Percentiles rank a stretch among this genome's conserved stretches.
These are phyloP conservation scores for Lachnellula hyalina DNA, from an alignment of 2,329 filamentous ascomycete genomes.

Conservation along the genomic window DNA sequence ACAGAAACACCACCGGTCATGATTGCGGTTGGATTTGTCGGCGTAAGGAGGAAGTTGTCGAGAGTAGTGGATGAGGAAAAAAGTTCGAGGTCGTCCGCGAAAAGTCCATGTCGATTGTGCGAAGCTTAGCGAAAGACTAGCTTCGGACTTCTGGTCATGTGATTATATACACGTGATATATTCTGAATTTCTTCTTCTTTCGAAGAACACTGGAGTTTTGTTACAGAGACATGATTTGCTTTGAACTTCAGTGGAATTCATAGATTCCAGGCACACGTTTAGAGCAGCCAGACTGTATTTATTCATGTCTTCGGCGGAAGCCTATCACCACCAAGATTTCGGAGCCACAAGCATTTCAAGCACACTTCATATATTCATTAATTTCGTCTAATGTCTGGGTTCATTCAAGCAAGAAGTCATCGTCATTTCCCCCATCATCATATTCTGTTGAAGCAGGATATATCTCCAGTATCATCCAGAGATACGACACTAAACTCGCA, in stretches of 20 bases:
- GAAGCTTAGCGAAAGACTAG: not conserved
- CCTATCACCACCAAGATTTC: not conserved
- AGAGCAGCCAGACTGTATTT: too few species aligned
- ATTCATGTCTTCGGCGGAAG: too few species aligned
- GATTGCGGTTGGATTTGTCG: conserved; percentile 49
- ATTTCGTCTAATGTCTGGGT: too few species aligned
- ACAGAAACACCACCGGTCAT: conserved; percentile 77
- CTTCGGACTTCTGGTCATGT: too few species aligned
- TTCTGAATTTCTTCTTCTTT: not conserved
- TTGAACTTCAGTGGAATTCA: too few species aligned
- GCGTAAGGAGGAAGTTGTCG: conserved; percentile 18
- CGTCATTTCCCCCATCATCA: not conserved
- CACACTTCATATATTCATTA: not conserved
- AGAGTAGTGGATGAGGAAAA: not conserved
- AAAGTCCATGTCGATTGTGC: not conserved
- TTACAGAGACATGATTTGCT: too few species aligned
- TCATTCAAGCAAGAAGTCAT: too few species aligned
- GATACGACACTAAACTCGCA: not conserved
- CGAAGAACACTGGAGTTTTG: too few species aligned
- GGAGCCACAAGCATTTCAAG: not conserved
- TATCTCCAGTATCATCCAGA: not conserved
- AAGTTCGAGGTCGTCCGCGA: not conserved
- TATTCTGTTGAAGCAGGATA: not conserved
- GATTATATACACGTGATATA: not conserved
- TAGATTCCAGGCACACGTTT: too few species aligned